phyloP scores from a whole-genome alignment of 139 green algal species.

The Mesotaenium endlicherianum region DNA sequence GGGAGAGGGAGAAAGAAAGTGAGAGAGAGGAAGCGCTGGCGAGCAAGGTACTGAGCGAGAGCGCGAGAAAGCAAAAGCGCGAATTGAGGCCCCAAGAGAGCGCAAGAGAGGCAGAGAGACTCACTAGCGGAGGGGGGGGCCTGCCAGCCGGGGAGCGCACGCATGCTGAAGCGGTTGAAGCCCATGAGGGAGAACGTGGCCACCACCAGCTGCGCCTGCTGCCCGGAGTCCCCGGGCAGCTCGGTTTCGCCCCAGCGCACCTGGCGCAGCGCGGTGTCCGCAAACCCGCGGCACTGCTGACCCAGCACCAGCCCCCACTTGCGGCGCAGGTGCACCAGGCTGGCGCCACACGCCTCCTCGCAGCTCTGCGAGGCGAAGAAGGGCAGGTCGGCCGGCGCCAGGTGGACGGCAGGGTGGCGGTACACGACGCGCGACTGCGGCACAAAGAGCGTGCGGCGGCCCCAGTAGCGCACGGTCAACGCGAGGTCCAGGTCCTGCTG shows the following conservation, averaged over 20 bases:
- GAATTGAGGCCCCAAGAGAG: too few relatives aligned
- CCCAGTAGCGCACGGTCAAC: not conserved
- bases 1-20: too few relatives aligned
- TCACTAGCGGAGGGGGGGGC: not conserved
- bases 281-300: slow-evolving; percentile 20
- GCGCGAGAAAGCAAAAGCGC: too few relatives aligned
- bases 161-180: slow-evolving; percentile 23
- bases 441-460: slow-evolving; percentile 2
- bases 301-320: slow-evolving; percentile 23
- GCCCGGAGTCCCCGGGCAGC: not conserved
- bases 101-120: too few relatives aligned
- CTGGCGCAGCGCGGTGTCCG: not conserved
- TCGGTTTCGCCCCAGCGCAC: not conserved
- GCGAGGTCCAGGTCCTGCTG: slow-evolving; percentile 8
- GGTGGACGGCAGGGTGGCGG: not conserved
- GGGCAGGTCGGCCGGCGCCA: not conserved
- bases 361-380: not conserved
- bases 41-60: too few relatives aligned
- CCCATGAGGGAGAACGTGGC: slow-evolving; percentile 8
- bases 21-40: too few relatives aligned
- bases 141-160: not conserved
- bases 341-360: slow-evolving; percentile 7
- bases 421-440: slow-evolving; percentile 13
- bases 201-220: slow-evolving; percentile 14
- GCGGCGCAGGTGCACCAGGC: slow-evolving; percentile 8